phyloP scores from a whole-genome alignment of 176 grass and related monocot genomes.

The Oryza meyeriana region DNA sequence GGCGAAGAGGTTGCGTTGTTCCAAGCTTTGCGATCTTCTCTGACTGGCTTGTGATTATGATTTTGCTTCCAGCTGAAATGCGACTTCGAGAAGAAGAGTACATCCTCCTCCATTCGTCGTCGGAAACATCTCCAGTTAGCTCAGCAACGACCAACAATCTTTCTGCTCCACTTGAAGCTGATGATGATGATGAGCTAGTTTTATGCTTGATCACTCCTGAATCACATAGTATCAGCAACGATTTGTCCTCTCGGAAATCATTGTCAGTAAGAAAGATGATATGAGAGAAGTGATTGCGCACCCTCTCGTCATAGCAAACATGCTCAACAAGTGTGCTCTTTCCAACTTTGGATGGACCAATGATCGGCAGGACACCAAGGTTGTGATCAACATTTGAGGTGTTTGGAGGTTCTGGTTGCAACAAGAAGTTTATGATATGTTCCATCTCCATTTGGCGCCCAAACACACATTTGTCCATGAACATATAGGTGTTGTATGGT shows the following conservation, averaged over 20 bases:
- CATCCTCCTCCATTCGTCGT: not conserved
- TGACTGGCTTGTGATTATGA: not conserved
- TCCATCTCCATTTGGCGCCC: no score
- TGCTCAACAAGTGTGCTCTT: conserved; percentile 20
- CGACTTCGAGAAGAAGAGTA: not conserved
- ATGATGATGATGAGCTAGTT: no score
- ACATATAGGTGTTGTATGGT: no score
- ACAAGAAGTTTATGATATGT: not conserved
- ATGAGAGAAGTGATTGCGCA: no score
- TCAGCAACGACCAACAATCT: conserved; percentile 21
- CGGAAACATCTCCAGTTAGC: not conserved
- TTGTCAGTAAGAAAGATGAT: not conserved
- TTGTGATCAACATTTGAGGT: not conserved
- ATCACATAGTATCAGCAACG: not conserved
- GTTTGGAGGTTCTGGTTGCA: not conserved
- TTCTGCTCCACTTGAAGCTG: no score
- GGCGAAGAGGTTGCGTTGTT: not conserved
- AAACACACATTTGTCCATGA: no score
- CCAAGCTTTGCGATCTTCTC: not conserved
- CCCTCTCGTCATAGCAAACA: not conserved
- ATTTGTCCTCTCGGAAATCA: not conserved
- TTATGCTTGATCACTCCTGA: no score
- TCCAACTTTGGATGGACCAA: conserved; percentile 23
- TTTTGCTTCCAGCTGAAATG: conserved; percentile 21
- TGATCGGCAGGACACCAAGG: conserved; percentile 3